phyloP scores from a whole-genome alignment of 495 filamentous ascomycete species.

The Poronia punctata region DNA sequence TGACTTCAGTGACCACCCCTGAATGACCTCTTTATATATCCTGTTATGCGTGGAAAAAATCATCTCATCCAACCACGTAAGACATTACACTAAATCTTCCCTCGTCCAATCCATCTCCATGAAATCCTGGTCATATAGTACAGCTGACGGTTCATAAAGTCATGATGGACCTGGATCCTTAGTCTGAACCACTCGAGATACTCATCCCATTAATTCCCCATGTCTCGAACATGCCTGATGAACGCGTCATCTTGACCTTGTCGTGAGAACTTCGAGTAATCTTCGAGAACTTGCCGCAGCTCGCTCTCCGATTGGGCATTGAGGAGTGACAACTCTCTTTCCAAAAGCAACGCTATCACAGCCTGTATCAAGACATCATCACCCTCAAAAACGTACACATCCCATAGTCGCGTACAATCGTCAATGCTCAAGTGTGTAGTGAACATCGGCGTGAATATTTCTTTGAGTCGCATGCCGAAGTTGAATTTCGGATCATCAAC shows the following conservation, averaged over 20 bases:
- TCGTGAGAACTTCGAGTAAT: neutral
- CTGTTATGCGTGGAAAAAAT: too few species aligned
- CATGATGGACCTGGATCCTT: neutral
- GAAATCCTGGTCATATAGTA: too few species aligned
- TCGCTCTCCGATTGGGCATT: slow-evolving; percentile 27
- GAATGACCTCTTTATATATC: too few species aligned
- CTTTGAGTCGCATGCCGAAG: slow-evolving; percentile 43
- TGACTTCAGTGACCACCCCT: too few species aligned
- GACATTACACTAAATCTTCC: too few species aligned
- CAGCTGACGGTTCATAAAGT: too few species aligned
- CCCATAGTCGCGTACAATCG: slow-evolving; percentile 74
- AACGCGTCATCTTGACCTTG: slow-evolving; percentile 5
- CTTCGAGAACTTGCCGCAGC: slow-evolving; percentile 23
- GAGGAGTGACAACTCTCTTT: slow-evolving; percentile 35
- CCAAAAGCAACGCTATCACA: slow-evolving; percentile 61
- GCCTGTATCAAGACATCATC: slow-evolving; percentile 74
- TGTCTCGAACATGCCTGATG: slow-evolving; percentile 1
- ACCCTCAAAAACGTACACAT: slow-evolving; percentile 91
- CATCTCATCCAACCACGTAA: too few species aligned
- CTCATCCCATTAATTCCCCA: neutral
- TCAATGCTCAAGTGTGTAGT: slow-evolving; percentile 57
- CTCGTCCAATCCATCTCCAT: too few species aligned
- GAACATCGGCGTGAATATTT: slow-evolving; percentile 48
- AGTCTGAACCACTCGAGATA: too few species aligned
- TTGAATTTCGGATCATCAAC: slow-evolving; percentile 29